Percentiles rank a stretch among this genome's conserved stretches.
These are phyloP conservation scores for Yarrowia osloensis DNA, from an alignment of 805 yeast genomes.

Conservation along the genomic window DNA sequence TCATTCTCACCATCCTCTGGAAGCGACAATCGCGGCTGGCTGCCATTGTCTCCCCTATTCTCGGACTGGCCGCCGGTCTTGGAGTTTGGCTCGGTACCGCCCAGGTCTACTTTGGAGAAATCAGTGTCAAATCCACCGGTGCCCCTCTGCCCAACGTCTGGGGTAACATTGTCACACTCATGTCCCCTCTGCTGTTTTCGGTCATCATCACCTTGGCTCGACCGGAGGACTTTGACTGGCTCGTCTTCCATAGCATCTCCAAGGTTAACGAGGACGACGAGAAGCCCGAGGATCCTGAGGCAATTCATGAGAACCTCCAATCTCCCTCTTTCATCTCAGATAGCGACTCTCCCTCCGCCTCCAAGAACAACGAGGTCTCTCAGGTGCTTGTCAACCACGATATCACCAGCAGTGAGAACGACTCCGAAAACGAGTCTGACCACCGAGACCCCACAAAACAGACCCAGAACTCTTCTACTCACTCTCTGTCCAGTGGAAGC, in stretches of 20 bases:
- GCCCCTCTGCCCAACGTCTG: slow-evolving; percentile 33
- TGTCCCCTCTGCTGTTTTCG: slow-evolving; percentile 36
- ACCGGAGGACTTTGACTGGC: slow-evolving; percentile 48
- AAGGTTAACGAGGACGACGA: slow-evolving; percentile 3
- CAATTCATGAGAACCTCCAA: neutral
- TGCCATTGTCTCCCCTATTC: slow-evolving; percentile 27
- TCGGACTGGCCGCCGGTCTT: slow-evolving; percentile 31
- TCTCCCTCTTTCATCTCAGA: neutral
- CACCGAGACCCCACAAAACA: neutral
- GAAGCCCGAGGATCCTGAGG: neutral
- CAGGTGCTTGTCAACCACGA: neutral
- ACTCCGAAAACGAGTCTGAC: slow-evolving; percentile 1
- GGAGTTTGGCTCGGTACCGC: slow-evolving; percentile 38
- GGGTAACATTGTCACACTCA: slow-evolving; percentile 41
- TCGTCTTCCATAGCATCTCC: slow-evolving; percentile 25
- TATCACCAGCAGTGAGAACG: slow-evolving; percentile 7
- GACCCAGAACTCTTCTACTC: neutral
- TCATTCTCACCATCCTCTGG: slow-evolving; percentile 57
- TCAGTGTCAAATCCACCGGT: slow-evolving; percentile 38
- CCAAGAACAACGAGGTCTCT: neutral
- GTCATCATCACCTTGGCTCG: slow-evolving; percentile 42
- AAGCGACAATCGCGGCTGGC: slow-evolving; percentile 30
- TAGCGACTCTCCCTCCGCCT: neutral
- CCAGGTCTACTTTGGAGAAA: slow-evolving; percentile 37
- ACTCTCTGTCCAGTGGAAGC: neutral